Base-by-base conservation (phyloP, 106 monocot genomes). In the Platanthera guangdongensis region DNA sequence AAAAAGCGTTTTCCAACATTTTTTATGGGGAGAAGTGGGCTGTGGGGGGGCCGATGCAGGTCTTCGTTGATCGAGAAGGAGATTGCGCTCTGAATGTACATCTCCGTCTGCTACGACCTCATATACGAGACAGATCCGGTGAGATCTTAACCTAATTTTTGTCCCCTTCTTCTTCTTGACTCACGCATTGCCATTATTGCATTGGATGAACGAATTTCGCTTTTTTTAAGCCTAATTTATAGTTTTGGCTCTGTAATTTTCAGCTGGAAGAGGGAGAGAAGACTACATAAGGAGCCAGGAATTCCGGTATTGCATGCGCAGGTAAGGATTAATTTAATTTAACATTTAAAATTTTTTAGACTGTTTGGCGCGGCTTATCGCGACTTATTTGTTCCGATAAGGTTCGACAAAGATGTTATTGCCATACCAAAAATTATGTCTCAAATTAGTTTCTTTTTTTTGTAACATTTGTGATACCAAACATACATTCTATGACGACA, bases 211-310 rank as follows among this genome's bases (percentile, higher is more conserved):
- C 46, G 1, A 7, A 8, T 72, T 22, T 74, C 46, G 53, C 7
- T 7, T 59, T 46, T 25, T 25, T 25, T 76, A 65, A 57, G 22
- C 3, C 57, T 77, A 50, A 14, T 30, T 60, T 72, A 19, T 57
- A 28, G n/a, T 69, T 68, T 53, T 53, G 53, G 8, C 14, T 39
- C 8, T 30, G 12, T 13, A 39, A 12, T 73, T 22, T 25, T 73
- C 47, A 94, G 94, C 73, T 94, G 81, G 94, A 94, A 73, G 94
- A 94, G 85, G 94, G 94, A 11, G 94, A 94, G 85, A 88, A 51
- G 91, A 94, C 70, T 87, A 81, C 15, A 77, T 88, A 54, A 80
- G 94, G 28, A 50, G 83, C 68, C 94, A 89, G 83, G 94, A 94
- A 65, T 94, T 74, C 80, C 88, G 88, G 71, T 94, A 91, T 80